A percentile compares a stretch with the other conserved stretches of the same genome.
These are phyloP conservation scores for Batkoa obscura DNA, from an alignment of 371 early-diverging fungal genomes.

Conservation along the genomic window DNA sequence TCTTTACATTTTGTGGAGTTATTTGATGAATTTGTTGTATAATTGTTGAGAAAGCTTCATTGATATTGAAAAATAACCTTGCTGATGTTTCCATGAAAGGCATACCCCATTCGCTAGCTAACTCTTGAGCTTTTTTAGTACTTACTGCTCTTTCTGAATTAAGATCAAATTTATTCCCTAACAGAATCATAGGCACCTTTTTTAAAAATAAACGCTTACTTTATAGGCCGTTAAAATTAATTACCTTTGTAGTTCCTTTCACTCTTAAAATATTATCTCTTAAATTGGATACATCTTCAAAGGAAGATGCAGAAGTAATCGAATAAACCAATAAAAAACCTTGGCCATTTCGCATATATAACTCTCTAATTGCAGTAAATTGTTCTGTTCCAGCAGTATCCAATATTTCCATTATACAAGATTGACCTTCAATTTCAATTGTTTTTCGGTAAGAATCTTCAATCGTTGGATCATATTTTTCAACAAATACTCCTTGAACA, in stretches of 20 bases:
- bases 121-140: slow-evolving; percentile 32
- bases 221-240: slow-evolving; percentile 4
- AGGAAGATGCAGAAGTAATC: slow-evolving; percentile 63
- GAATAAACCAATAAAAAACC: slow-evolving; percentile 77
- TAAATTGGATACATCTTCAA: slow-evolving; percentile 54
- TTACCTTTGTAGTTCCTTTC: slow-evolving; percentile 60
- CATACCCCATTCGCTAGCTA: slow-evolving; percentile 46
- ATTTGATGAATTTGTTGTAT: too few relatives aligned
- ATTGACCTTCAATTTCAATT: slow-evolving; percentile 66
- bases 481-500: slow-evolving; percentile 76
- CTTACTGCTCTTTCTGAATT: slow-evolving; percentile 57
- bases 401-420: slow-evolving; percentile 75
- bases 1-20: too few relatives aligned
- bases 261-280: slow-evolving; percentile 63
- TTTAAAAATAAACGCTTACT: neutral
- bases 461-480: slow-evolving; percentile 79
- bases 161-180: slow-evolving; percentile 75
- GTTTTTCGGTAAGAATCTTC: slow-evolving; percentile 81
- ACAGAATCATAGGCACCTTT: slow-evolving; percentile 69
- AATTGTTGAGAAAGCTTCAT: slow-evolving; percentile 28
- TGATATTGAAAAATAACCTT: slow-evolving; percentile 60
- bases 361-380: slow-evolving; percentile 79
- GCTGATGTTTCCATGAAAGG: slow-evolving; percentile 77
- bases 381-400: slow-evolving; percentile 81
- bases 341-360: slow-evolving; percentile 81